A percentile compares a stretch with the other conserved stretches of the same genome.
phyloP scores from a whole-genome alignment of 2,329 filamentous ascomycete species.

The Stemphylium beticola region DNA sequence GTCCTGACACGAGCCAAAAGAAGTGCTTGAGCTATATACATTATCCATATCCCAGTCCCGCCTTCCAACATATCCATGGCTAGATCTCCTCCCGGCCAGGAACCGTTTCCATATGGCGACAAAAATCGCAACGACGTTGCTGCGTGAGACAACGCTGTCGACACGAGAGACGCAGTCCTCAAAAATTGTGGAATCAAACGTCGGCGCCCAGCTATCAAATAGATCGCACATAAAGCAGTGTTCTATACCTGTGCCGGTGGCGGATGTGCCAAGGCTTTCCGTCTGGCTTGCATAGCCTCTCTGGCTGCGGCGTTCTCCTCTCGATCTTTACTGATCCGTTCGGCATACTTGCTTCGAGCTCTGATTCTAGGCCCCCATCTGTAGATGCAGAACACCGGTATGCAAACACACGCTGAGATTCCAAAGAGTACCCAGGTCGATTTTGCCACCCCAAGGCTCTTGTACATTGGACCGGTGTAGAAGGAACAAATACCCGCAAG shows the following conservation, averaged over 20 bases:
- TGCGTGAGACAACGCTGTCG: not conserved
- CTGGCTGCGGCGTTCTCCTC: constrained; percentile 17
- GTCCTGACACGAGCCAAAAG: not conserved
- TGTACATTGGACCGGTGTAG: constrained; percentile 48
- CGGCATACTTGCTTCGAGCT: constrained; percentile 39
- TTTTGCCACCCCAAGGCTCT: constrained; percentile 33
- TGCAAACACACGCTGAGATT: constrained; percentile 56
- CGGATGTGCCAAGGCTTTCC: not conserved
- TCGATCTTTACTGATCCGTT: constrained; percentile 29
- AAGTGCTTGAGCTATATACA: not conserved
- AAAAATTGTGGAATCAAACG: not conserved
- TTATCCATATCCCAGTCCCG: not conserved
- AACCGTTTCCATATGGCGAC: not conserved
- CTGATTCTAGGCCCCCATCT: constrained; percentile 61
- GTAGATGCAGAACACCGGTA: constrained; percentile 64
- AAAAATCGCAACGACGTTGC: not conserved
- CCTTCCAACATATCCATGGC: not conserved
- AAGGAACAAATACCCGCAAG: constrained; percentile 74
- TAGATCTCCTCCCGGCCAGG: not conserved
- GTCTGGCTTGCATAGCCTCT: constrained; percentile 6
- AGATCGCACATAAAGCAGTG: not conserved
- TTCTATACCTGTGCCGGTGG: not conserved
- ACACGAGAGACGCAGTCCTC: not conserved
- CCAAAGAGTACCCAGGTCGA: constrained; percentile 54
- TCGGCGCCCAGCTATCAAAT: not conserved